Base-by-base conservation (phyloP, 1,284 basidiomycete species). In the Melampsora abietis-canadensis region DNA sequence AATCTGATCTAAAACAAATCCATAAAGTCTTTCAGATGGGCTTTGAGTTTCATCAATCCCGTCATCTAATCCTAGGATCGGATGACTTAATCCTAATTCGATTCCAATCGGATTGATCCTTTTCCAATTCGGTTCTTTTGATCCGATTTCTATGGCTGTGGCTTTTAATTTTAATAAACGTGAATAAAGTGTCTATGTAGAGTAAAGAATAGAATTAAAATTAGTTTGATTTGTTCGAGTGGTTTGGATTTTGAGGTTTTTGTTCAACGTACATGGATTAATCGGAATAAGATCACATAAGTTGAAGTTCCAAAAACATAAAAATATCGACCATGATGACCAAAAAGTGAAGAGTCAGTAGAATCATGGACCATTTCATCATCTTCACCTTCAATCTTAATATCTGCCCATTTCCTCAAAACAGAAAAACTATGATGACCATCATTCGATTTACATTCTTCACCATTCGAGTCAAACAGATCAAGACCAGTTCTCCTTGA, bases 71-170 rank as follows among this genome's bases (percentile, higher is more conserved):
- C 72, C 72, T 12, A 66, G 46, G 30, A 75, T 75, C 44, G 65
- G 57, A 47, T 75, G 72, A 47, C 64, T 67, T 14, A 67, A 37
- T 19, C 72, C 72, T 21, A 75, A n/a, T 59, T 75, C 72, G 19
- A 75, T 61, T 31, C 64, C 72, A n/a, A 66, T 64, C 21, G 72
- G 72, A 75, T 75, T 75, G 65, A 75, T 67, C 27, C 72, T 34
- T 61, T 59, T 66, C 72, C 72, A 75, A n/a, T 40, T 27, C 19
- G 72, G 72, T 8, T 64, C 62, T 10, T 73, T 47, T 7, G 30
- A 40, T 5, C 64, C 65, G 15, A 75, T 21, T 46, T 67, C 65
- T 2, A 62, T 24, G 8, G 63, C 63, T 54, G 66, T 62, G 1
- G 34, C 61, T n/a, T 75, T 75, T 19, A 75, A 46, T 27, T 61